Base-by-base conservation (phyloP, 768 basidiomycete species). In the Phaffia tasmanica region DNA sequence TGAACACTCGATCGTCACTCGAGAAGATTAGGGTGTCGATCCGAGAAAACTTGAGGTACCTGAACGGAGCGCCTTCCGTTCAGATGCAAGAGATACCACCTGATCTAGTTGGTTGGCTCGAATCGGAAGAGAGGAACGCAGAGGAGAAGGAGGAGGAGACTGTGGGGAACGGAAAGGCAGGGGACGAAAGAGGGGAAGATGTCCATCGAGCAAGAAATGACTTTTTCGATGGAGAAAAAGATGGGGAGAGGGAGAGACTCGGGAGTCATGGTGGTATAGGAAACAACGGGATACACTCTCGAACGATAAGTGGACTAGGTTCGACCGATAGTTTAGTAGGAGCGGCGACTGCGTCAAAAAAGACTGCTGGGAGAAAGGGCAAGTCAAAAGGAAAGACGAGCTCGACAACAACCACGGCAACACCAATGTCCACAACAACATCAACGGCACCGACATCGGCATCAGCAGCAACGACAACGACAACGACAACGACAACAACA, bases 41-140 rank as follows among this genome's bases (percentile, higher is more conserved):
- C 56, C 83, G 86, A 30, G 90, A 86, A 72, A 92, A 94, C 75
- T 79, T 99, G 54, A 81, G 94, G 35, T 97, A 91, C 75, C 79
- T 98, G 18, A 87, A 92, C 69, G 92, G 93, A 42, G 95, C 94
- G 51, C 94, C 94, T n/a, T 91, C 89, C 74, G 89, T 98, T 14
- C 85, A 85, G 70, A 88, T 98, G 88, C 88, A 91, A 72, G 91
- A 97, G 77, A 89, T 98, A 30, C 94, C 95, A 3, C 93, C 93
- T 0, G 87, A 93, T 72, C 78, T 99, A 19, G 86, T 85, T 69
- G 86, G 75, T 19, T 81, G 88, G 72, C 76, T 93, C 32, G 83
- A 81, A 4, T 84, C 86, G 63, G 88, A 90, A 74, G 84, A 87
- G 35, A 78, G 81, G 63, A 84, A 81, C 35, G 77, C 77, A 19